Evolutionary conservation across 2,329 filamentous ascomycete species (phyloP).

Genomic region (Septoria linicola): DNA sequence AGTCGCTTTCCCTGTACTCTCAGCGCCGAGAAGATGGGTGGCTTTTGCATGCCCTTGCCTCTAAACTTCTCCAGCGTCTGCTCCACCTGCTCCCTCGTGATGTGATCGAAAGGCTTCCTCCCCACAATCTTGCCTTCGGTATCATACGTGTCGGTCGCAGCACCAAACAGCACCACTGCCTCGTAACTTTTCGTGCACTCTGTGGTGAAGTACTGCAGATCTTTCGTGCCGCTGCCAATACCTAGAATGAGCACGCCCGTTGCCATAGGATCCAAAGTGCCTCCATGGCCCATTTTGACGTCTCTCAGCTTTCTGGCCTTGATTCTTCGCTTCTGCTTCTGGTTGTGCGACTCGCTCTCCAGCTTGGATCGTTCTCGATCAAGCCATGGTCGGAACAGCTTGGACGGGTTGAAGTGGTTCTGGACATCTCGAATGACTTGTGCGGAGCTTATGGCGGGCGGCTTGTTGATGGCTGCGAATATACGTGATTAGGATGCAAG

Average conservation of each 20-base stretch:
- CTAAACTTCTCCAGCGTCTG: constrained; percentile 71
- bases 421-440: constrained; percentile 89
- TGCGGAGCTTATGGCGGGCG: constrained; percentile 79
- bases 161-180: constrained; percentile 82
- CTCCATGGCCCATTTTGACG: constrained; percentile 94
- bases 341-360: constrained; percentile 57
- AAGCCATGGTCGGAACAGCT: constrained; percentile 75
- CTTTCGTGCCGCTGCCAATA: constrained; percentile 83
- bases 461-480: constrained; percentile 84
- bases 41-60: constrained; percentile 83
- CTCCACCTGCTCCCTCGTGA: constrained; percentile 77
- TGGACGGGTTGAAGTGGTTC: constrained; percentile 75
- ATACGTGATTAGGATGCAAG: constrained; percentile 15
- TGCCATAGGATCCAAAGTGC: constrained; percentile 89
- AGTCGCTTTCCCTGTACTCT: constrained; percentile 91
- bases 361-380: constrained; percentile 59
- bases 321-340: constrained; percentile 55
- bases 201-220: constrained; percentile 68
- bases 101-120: constrained; percentile 71
- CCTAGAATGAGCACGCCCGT: constrained; percentile 90
- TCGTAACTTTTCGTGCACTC: constrained; percentile 93
- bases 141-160: constrained; percentile 91
- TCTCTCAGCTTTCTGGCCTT: constrained; percentile 57
- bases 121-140: constrained; percentile 77
- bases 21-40: constrained; percentile 88